phyloP scores from a whole-genome alignment of 768 basidiomycete species.

The Mrakia frigida region DNA sequence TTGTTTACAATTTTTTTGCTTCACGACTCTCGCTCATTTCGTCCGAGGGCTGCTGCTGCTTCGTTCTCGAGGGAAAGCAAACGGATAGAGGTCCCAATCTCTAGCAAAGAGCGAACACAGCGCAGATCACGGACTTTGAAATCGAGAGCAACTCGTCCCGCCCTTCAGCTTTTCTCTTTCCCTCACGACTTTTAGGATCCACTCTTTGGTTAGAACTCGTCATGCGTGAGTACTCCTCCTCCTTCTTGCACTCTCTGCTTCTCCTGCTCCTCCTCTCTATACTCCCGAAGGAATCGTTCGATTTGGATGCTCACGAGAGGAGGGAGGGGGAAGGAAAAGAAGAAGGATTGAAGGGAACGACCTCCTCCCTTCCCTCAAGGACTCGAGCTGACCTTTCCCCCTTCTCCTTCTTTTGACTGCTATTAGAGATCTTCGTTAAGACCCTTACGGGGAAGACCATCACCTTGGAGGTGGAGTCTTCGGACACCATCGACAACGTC shows the following conservation, averaged over 20 bases:
- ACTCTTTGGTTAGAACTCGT: slow-evolving; percentile 16
- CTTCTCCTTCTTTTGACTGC: background rate
- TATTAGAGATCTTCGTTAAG: slow-evolving; percentile 33
- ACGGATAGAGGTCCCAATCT: too few relatives aligned
- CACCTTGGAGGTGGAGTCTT: slow-evolving; percentile 56
- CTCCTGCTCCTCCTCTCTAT: background rate
- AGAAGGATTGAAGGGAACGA: too few relatives aligned
- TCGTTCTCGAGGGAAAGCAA: too few relatives aligned
- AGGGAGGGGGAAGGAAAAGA: background rate
- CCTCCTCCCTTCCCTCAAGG: background rate
- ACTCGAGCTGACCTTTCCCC: background rate
- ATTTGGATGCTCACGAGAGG: background rate
- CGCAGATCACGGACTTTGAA: background rate
- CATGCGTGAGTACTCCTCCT: background rate
- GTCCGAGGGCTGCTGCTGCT: too few relatives aligned
- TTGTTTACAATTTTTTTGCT: background rate
- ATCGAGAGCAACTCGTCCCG: background rate
- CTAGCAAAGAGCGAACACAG: slow-evolving; percentile 1
- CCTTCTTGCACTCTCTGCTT: background rate
- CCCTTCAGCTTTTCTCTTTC: background rate
- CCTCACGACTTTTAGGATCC: slow-evolving; percentile 14
- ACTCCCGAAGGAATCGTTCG: background rate
- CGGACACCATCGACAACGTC: slow-evolving; percentile 35
- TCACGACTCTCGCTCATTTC: too few relatives aligned
- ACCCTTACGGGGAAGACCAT: slow-evolving; percentile 96